phyloP scores from a whole-genome alignment of 768 basidiomycete species.

The Leucocoprinus sp. region DNA sequence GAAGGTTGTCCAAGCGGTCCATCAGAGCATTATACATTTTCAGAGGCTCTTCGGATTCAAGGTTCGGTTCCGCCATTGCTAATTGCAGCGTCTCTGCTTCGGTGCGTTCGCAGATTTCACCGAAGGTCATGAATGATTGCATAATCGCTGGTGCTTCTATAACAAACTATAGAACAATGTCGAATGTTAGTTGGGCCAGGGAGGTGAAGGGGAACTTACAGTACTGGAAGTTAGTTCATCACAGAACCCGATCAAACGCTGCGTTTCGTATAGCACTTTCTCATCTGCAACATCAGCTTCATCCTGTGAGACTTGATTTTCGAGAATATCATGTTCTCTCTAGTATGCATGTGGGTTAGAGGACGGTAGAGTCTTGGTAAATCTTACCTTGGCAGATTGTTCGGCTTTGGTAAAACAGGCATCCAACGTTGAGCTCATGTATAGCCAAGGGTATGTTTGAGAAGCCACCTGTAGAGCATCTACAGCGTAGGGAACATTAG shows the following conservation, averaged over 20 bases:
- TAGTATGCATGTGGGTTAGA: conserved; percentile 13
- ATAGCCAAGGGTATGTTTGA: conserved; percentile 50
- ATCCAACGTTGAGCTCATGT: conserved; percentile 51
- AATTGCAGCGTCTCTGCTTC: conserved; percentile 38
- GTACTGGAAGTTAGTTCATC: conserved; percentile 32
- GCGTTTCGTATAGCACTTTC: conserved; percentile 33
- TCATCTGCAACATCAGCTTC: conserved; percentile 36
- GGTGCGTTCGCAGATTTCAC: conserved; percentile 31
- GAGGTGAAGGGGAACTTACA: conserved; percentile 19
- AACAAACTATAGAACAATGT: too few species aligned
- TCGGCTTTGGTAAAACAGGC: conserved; percentile 37
- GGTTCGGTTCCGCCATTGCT: conserved; percentile 22
- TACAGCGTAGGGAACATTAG: conserved; percentile 9
- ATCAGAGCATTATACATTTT: conserved; percentile 35
- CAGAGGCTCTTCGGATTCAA: conserved; percentile 32
- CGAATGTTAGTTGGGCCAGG: conserved; percentile 1
- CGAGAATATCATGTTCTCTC: conserved; percentile 29
- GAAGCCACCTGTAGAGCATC: conserved; percentile 42
- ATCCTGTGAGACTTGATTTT: conserved; percentile 26
- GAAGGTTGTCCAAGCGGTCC: conserved; percentile 27
- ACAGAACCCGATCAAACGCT: conserved; percentile 34
- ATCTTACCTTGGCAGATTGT: conserved; percentile 27
- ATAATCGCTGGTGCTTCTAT: conserved; percentile 40
- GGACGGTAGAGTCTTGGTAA: background rate
- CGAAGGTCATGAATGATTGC: conserved; percentile 38